Evolutionary conservation across 2,329 filamentous ascomycete genomes (phyloP).

Genomic region (Scortechinia acanthostroma): DNA sequence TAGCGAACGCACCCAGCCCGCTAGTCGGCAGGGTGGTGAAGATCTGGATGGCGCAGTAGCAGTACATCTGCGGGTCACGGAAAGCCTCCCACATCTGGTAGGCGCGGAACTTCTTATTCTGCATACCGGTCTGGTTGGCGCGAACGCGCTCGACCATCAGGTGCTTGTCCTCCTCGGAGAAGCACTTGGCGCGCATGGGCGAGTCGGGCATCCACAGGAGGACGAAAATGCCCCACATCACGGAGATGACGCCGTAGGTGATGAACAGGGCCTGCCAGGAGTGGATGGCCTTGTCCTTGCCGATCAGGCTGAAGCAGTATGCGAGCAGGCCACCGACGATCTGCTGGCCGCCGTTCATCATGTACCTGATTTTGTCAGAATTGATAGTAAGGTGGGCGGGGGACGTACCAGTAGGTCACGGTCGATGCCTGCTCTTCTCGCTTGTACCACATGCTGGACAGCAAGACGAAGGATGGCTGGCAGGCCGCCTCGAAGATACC

Average conservation of each 20-base stretch:
- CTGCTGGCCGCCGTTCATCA: constrained; percentile 72
- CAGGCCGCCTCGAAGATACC: constrained; percentile 50
- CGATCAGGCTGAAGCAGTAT: constrained; percentile 51
- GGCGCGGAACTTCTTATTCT: constrained; percentile 40
- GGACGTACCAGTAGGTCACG: constrained; percentile 57
- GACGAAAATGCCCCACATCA: constrained; percentile 60
- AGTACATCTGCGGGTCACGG: constrained; percentile 59
- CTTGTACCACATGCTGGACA: constrained; percentile 67
- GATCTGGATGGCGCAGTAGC: constrained; percentile 57
- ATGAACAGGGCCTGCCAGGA: constrained; percentile 68
- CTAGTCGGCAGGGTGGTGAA: constrained; percentile 70
- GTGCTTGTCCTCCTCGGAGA: constrained; percentile 56
- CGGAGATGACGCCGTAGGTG: constrained; percentile 52
- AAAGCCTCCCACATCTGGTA: constrained; percentile 41
- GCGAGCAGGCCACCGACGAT: constrained; percentile 67
- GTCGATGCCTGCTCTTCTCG: constrained; percentile 59
- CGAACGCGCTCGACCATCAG: constrained; percentile 55
- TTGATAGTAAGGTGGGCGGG: neutral
- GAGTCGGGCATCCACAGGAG: constrained; percentile 59
- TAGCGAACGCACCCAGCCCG: constrained; percentile 67
- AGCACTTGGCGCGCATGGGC: constrained; percentile 67
- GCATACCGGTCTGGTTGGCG: constrained; percentile 52
- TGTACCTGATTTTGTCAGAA: constrained; percentile 33
- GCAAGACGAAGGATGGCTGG: constrained; percentile 54
- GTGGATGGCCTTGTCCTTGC: constrained; percentile 37